phyloP scores from a whole-genome alignment of 116 monocot genomes.

The Phalaenopsis hybrid region DNA sequence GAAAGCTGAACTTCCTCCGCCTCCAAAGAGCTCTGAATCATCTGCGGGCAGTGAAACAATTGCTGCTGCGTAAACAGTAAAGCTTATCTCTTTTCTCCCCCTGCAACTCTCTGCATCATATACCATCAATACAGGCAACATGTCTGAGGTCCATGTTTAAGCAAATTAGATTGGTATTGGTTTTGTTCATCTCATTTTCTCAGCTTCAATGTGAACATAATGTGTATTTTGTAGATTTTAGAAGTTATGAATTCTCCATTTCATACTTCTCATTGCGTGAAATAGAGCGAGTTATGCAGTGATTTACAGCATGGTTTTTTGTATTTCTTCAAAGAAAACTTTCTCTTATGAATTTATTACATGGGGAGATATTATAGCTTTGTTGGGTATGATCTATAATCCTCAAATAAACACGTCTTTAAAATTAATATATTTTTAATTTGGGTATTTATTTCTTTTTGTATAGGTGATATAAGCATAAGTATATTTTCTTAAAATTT shows the following conservation, averaged over 20 bases:
- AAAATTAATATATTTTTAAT: too few relatives aligned
- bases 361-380: too few relatives aligned
- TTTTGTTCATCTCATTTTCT: too few relatives aligned
- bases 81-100: background rate
- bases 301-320: background rate
- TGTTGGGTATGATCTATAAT: too few relatives aligned
- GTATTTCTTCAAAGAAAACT: too few relatives aligned
- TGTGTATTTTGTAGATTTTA: background rate
- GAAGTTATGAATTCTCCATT: background rate
- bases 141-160: too few relatives aligned
- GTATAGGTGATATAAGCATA: too few relatives aligned
- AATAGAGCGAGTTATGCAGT: background rate
- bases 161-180: too few relatives aligned
- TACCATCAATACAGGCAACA: background rate
- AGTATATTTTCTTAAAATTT: too few relatives aligned
- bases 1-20: constrained; percentile 2
- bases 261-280: background rate
- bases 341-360: too few relatives aligned
- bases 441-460: too few relatives aligned
- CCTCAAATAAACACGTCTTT: too few relatives aligned
- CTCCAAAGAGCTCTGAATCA: constrained; percentile 11
- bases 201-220: background rate
- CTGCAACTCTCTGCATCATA: background rate
- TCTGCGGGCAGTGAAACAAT: constrained; percentile 12
- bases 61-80: constrained; percentile 13